Evolutionary conservation across 371 early-diverging fungal species (phyloP), one percentile per base, ranked within the genome.

Genomic region (Fennellomyces sp.): DNA sequence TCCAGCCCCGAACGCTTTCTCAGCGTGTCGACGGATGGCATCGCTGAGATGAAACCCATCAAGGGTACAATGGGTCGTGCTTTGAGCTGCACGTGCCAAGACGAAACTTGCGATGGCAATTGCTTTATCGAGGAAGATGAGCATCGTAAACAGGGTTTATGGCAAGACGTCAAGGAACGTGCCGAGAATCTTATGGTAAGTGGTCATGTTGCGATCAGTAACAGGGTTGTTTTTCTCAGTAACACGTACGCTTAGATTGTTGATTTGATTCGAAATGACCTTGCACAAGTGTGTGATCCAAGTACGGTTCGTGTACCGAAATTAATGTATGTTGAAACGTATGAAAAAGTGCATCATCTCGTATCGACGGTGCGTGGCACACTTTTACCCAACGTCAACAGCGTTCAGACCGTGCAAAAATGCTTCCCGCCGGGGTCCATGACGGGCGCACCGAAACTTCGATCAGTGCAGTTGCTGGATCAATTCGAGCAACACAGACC

Each of bases 371-470:
- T 96, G 8, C 74, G 82, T 19, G 93, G 91, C 11, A 72, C 78
- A 33, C 70, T 95, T 19, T 70, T 80, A 23, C 76, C 72, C 0
- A 63, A 75, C 11, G 80, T 92, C 1, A 83, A 85, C 53, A 81
- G 80, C n/a, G 89, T 94, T 0, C 85, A 89, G 28, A 92, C 91
- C 0, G 61, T 96, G 6, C 83, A 78, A 29, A 83, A 80, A 15
- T 91, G 92, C 59, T 97, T 97, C 60, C 97, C 97, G 2, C 97
- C 97, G 0, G 94, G 96, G 0, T 96, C 96, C 0, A 97, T 98
- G 97, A 98, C 97, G 0, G 98, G 98, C 7, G 97, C 98, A 1
- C 98, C 98, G 5, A 98, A 98, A 66, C 76, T 88, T 17, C 82
- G 97, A 19, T 90, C 95, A 0, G 86, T 93, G 12, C 87, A 92